Conservation (phyloP, 176 grass and related monocot species). For the Chrysopogon serrulatus region DNA sequence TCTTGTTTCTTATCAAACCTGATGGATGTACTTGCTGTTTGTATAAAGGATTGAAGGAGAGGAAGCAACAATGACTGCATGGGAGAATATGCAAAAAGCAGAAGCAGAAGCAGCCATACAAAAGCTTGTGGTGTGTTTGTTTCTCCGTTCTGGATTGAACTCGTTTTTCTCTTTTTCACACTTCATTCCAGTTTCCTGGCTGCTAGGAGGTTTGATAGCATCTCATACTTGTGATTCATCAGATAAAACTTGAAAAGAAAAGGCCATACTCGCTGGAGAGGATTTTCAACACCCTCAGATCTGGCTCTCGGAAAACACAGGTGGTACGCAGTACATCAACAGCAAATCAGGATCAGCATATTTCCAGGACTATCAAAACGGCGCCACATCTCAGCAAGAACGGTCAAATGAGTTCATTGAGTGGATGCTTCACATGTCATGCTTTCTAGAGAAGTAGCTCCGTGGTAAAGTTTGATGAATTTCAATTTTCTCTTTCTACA, state of each 20-base stretch:
- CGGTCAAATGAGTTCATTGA: constrained; percentile 59
- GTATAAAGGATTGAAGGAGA: constrained; percentile 55
- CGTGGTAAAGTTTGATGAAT: constrained; percentile 28
- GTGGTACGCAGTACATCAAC: constrained; percentile 36
- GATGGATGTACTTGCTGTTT: constrained; percentile 18
- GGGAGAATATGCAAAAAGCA: constrained; percentile 87
- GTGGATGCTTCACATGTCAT: constrained; percentile 79
- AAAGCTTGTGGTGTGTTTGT: constrained; percentile 67
- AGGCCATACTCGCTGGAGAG: constrained; percentile 65
- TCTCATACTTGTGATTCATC: background rate
- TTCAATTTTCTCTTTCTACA: background rate
- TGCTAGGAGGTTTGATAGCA: constrained; percentile 1
- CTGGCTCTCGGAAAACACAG: constrained; percentile 60
- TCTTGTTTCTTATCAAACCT: background rate
- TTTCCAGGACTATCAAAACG: constrained; percentile 42
- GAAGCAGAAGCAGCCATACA: constrained; percentile 80
- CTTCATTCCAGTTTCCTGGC: background rate
- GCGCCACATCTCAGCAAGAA: constrained; percentile 48
- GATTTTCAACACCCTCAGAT: constrained; percentile 70
- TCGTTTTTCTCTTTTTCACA: background rate
- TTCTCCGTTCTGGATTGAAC: background rate
- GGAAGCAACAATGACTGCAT: constrained; percentile 71
- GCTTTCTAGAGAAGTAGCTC: constrained; percentile 45
- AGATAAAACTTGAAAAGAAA: constrained; percentile 89
- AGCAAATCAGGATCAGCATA: constrained; percentile 37